A percentile compares a stretch with the other conserved stretches of the same genome.
Conservation (phyloP, 306 rosid species). For the Oxytropis ochrocephala region DNA sequence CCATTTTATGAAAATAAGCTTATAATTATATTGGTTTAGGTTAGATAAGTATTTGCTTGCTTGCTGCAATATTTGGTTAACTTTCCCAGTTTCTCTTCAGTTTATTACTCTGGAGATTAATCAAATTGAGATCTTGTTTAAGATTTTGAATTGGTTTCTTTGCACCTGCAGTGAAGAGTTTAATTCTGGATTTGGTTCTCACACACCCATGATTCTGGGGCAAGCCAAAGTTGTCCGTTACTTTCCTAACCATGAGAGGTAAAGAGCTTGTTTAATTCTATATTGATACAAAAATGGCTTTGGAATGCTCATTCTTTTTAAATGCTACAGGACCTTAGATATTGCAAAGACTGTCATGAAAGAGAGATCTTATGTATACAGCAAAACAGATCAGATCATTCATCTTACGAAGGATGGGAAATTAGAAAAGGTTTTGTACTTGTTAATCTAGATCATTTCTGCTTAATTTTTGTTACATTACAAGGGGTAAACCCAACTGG, state of each 20-base stretch:
- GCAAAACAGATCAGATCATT: slow-evolving; percentile 60
- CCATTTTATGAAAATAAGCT: slow-evolving; percentile 6
- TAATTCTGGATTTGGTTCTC: slow-evolving; percentile 90
- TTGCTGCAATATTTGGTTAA: slow-evolving; percentile 8
- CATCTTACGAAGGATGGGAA: slow-evolving; percentile 67
- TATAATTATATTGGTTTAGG: background rate
- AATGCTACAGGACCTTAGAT: slow-evolving; percentile 58
- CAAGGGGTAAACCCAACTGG: background rate
- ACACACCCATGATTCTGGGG: slow-evolving; percentile 89
- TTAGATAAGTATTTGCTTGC: slow-evolving; percentile 1
- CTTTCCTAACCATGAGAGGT: slow-evolving; percentile 82
- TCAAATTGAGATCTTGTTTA: slow-evolving; percentile 12
- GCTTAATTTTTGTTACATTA: background rate
- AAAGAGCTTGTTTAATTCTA: slow-evolving; percentile 6
- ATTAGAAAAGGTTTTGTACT: slow-evolving; percentile 57
- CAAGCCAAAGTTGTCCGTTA: slow-evolving; percentile 95
- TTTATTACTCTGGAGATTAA: background rate
- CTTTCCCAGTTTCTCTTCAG: background rate
- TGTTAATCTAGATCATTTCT: slow-evolving; percentile 13
- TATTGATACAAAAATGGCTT: background rate
- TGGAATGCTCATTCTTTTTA: slow-evolving; percentile 25
- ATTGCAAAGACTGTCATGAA: slow-evolving; percentile 71
- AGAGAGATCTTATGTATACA: slow-evolving; percentile 56
- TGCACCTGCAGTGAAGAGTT: slow-evolving; percentile 65
- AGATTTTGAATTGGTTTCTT: slow-evolving; percentile 24